phyloP scores from a whole-genome alignment of 495 filamentous ascomycete genomes.

The Podospora tetraspora region DNA sequence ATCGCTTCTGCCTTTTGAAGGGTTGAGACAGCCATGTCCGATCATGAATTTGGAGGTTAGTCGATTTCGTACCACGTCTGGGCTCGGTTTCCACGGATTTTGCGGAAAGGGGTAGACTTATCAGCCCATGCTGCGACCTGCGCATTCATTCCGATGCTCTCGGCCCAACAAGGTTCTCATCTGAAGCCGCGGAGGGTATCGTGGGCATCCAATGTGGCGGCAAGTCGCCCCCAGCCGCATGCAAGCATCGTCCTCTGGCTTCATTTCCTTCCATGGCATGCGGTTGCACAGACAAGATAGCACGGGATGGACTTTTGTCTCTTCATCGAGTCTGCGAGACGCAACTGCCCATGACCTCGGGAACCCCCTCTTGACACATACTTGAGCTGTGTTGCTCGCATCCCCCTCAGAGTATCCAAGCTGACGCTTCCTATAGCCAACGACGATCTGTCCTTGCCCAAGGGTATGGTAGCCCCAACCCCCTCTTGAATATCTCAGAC shows the following conservation, averaged over 20 bases:
- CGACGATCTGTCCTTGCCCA: conserved; percentile 92
- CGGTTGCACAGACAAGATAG: background rate
- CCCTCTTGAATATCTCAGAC: background rate
- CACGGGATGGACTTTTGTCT: background rate
- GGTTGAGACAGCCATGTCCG: conserved; percentile 60
- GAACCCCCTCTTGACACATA: background rate
- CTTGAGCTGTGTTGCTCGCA: background rate
- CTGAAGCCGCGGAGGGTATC: background rate
- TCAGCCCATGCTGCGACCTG: background rate
- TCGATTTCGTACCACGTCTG: conserved; percentile 9
- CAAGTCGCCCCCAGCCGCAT: background rate
- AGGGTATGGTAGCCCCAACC: conserved; percentile 52
- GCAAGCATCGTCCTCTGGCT: background rate
- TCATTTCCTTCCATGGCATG: background rate
- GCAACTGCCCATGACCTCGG: background rate
- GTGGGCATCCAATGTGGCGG: background rate
- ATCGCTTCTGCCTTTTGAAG: background rate
- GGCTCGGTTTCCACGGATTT: background rate
- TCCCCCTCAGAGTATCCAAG: background rate
- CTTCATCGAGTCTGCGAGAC: background rate
- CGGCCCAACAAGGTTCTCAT: background rate
- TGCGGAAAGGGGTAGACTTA: background rate
- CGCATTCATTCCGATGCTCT: background rate
- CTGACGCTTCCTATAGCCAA: conserved; percentile 51
- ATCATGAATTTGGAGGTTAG: conserved; percentile 80